phyloP scores from a whole-genome alignment of 2,329 filamentous ascomycete genomes.

The Botrytis aclada region DNA sequence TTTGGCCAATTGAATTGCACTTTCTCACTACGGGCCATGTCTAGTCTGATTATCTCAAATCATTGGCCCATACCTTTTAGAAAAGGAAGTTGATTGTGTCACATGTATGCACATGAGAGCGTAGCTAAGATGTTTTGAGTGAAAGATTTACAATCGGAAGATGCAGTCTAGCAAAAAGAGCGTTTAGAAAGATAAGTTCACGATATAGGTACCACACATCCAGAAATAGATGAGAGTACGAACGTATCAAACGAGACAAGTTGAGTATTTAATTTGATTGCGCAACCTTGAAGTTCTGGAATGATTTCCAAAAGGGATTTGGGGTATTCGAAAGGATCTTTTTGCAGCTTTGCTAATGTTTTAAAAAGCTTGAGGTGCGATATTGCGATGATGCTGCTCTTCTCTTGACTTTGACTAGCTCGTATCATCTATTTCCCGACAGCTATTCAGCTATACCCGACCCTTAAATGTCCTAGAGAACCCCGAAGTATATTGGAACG shows the following conservation, averaged over 20 bases:
- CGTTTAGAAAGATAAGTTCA: not conserved
- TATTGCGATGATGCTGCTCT: not conserved
- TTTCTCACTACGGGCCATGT: not conserved
- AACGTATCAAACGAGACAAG: not conserved
- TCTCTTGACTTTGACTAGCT: not conserved
- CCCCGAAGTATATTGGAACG: constrained; percentile 25
- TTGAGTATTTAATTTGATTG: not conserved
- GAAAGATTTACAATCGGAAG: not conserved
- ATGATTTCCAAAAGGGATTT: not conserved
- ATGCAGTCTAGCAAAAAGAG: not conserved
- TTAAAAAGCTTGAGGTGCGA: not conserved
- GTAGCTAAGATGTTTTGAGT: not conserved
- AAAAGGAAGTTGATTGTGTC: not conserved
- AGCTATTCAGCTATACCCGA: constrained; percentile 12
- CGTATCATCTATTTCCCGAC: constrained; percentile 11
- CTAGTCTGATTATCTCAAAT: not conserved
- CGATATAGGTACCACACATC: not conserved
- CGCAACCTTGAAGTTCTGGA: not conserved
- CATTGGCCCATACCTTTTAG: not conserved
- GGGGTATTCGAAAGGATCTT: not conserved
- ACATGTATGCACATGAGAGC: not conserved
- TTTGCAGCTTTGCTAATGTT: not conserved
- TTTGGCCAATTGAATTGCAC: not conserved
- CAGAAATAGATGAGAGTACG: not conserved
- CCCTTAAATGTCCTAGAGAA: constrained; percentile 9